Conservation (phyloP, 805 yeast genomes). For the Hanseniaspora taiwanica region DNA sequence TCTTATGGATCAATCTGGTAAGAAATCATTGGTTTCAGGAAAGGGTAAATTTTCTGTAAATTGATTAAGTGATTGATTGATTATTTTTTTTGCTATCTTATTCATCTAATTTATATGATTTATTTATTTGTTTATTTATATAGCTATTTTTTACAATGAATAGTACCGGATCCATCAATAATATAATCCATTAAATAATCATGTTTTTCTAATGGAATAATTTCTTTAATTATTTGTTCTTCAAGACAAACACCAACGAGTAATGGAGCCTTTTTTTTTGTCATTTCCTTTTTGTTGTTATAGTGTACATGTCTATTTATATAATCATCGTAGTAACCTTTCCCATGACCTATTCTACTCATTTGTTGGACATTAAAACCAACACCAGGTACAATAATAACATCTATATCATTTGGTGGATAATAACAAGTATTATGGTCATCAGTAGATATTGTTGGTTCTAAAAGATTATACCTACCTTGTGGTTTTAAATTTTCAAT, state of each 20-base stretch:
- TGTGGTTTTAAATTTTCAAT: slow-evolving; percentile 41
- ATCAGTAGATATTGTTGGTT: slow-evolving; percentile 35
- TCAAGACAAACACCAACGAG: slow-evolving; percentile 19
- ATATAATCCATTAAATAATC: slow-evolving; percentile 21
- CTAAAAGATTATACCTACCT: slow-evolving; percentile 55
- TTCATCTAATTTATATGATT: not conserved
- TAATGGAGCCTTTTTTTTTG: slow-evolving; percentile 9
- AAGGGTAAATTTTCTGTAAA: slow-evolving; percentile 29
- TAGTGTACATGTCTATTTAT: slow-evolving; percentile 32
- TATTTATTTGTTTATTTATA: slow-evolving; percentile 2
- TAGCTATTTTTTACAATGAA: slow-evolving; percentile 19
- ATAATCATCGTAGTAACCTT: slow-evolving; percentile 80
- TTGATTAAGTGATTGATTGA: not conserved
- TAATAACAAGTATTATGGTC: slow-evolving; percentile 20
- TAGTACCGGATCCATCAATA: slow-evolving; percentile 18
- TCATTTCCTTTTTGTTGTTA: slow-evolving; percentile 7
- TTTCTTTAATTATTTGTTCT: slow-evolving; percentile 15
- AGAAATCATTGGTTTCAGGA: slow-evolving; percentile 42
- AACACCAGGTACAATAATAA: slow-evolving; percentile 75
- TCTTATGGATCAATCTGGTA: slow-evolving; percentile 39
- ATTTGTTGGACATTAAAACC: slow-evolving; percentile 39
- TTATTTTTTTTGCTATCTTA: not conserved
- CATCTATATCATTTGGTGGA: slow-evolving; percentile 35
- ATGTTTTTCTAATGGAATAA: slow-evolving; percentile 18
- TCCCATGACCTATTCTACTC: slow-evolving; percentile 78